phyloP scores from a whole-genome alignment of 257 asterid genomes.

The Solanum bukasovii region DNA sequence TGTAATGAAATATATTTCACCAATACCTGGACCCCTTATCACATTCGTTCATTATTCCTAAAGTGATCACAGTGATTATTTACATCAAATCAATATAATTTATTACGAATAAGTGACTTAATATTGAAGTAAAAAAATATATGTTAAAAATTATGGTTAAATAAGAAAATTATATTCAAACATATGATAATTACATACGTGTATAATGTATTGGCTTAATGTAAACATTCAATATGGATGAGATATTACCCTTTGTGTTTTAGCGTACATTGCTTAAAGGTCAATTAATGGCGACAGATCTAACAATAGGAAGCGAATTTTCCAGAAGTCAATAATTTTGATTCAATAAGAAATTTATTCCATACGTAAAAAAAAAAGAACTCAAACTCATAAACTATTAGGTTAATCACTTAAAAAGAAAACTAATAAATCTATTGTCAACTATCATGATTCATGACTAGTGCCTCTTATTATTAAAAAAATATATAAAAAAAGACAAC shows the following conservation, averaged over 20 bases:
- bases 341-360: too few relatives aligned
- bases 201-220: too few relatives aligned
- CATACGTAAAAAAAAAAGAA: too few relatives aligned
- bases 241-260: neutral
- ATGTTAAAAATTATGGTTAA: too few relatives aligned
- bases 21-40: too few relatives aligned
- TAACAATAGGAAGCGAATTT: too few relatives aligned
- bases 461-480: neutral
- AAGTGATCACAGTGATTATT: neutral
- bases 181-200: neutral
- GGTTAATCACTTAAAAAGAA: neutral
- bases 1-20: neutral
- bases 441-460: neutral
- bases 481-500: neutral
- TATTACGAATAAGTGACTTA: neutral
- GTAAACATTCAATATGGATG: neutral
- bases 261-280: neutral
- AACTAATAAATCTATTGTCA: neutral
- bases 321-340: neutral
- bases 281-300: too few relatives aligned
- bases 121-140: too few relatives aligned
- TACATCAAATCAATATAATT: neutral
- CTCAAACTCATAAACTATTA: neutral
- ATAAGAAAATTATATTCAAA: too few relatives aligned
- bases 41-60: neutral